phyloP scores from a whole-genome alignment of 345 rosid genomes.

The Geranium rotundifolium region DNA sequence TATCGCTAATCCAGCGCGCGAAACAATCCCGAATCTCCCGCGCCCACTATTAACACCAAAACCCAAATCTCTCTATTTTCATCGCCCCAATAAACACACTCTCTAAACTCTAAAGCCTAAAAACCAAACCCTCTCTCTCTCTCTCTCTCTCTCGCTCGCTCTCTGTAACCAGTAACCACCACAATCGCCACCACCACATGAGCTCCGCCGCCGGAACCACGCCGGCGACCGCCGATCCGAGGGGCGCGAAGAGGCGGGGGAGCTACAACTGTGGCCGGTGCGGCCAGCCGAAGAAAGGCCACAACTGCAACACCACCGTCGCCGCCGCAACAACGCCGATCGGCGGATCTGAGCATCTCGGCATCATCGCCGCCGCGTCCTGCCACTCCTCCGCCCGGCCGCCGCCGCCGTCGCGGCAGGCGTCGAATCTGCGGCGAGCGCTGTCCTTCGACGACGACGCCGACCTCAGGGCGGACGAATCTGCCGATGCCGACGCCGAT shows the following conservation, averaged over 20 bases:
- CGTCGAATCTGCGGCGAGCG: conserved; percentile 65
- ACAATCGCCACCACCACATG: conserved; percentile 10
- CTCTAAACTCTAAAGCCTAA: no score
- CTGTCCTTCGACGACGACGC: conserved; percentile 73
- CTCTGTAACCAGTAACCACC: no score
- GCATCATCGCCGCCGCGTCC: neutral
- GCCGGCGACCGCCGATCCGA: conserved; percentile 33
- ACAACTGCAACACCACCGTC: conserved; percentile 37
- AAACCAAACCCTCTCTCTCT: neutral
- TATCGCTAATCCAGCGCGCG: no score
- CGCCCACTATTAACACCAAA: no score
- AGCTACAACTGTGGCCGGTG: conserved; percentile 95
- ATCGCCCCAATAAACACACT: neutral
- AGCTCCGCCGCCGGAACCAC: conserved; percentile 30
- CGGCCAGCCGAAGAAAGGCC: conserved; percentile 95
- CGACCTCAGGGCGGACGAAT: conserved; percentile 26
- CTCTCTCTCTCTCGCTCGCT: neutral
- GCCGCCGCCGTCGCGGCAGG: conserved; percentile 36
- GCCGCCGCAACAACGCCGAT: conserved; percentile 18
- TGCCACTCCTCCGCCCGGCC: conserved; percentile 1
- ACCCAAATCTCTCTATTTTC: neutral
- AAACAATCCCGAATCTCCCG: no score
- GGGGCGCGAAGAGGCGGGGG: conserved; percentile 52
- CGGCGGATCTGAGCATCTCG: conserved; percentile 12
- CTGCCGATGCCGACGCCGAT: no score